Conservation (phyloP, 306 rosid species). For the Canavalia ensiformis region DNA sequence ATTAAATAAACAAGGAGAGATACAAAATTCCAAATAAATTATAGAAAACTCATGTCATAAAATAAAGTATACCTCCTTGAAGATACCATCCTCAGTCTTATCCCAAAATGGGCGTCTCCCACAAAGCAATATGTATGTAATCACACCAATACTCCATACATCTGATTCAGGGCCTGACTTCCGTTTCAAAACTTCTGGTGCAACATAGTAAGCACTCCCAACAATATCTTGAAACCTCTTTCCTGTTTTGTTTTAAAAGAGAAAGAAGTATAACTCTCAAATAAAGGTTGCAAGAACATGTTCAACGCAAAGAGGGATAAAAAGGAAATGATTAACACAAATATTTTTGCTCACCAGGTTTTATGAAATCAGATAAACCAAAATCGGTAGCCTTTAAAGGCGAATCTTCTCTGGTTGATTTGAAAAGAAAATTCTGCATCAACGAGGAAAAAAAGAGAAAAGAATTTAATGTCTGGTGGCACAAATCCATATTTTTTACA, state of each 20-base stretch:
- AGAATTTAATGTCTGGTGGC: conserved; percentile 44
- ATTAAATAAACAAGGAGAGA: conserved; percentile 7
- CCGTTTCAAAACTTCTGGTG: conserved; percentile 97
- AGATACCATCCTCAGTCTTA: conserved; percentile 99
- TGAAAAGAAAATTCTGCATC: conserved; percentile 91
- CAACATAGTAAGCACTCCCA: conserved; percentile 99
- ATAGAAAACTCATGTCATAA: conserved; percentile 30
- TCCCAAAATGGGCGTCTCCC: conserved; percentile 99
- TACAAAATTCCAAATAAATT: conserved; percentile 31
- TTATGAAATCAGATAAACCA: conserved; percentile 97
- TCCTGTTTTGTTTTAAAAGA: conserved; percentile 61
- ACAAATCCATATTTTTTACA: conserved; percentile 5
- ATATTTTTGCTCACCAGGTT: conserved; percentile 72
- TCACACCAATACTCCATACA: conserved; percentile 99
- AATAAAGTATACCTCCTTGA: conserved; percentile 86
- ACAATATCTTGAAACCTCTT: conserved; percentile 91
- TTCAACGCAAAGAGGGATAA: conserved; percentile 11
- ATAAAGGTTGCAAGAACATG: conserved; percentile 43
- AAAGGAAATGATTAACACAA: conserved; percentile 33
- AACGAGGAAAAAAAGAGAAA: conserved; percentile 40
- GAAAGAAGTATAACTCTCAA: conserved; percentile 41
- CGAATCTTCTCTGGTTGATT: conserved; percentile 77
- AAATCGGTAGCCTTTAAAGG: conserved; percentile 94
- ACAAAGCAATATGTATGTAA: conserved; percentile 95
- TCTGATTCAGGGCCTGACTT: conserved; percentile 99